phyloP scores from a whole-genome alignment of 495 filamentous ascomycete species.

The Talaromyces proteolyticus region DNA sequence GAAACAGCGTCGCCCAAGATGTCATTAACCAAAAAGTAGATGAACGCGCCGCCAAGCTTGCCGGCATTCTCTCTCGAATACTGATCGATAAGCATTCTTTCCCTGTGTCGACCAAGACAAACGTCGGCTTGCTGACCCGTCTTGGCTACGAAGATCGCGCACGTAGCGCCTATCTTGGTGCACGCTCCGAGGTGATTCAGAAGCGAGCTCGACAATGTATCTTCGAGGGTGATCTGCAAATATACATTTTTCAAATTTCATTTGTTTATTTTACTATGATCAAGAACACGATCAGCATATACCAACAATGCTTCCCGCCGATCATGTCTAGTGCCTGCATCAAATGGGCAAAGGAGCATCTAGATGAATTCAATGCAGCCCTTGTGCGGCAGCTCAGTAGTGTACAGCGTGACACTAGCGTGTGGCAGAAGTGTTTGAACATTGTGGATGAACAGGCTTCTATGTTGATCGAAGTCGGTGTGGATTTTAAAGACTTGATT shows the following conservation, averaged over 20 bases:
- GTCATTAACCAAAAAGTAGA: constrained; percentile 86
- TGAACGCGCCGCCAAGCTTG: constrained; percentile 75
- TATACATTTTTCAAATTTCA: constrained; percentile 94
- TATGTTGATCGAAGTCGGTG: constrained; percentile 75
- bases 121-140: constrained; percentile 75
- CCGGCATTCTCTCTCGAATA: constrained; percentile 64
- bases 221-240: constrained; percentile 85
- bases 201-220: constrained; percentile 84
- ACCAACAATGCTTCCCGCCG: constrained; percentile 82
- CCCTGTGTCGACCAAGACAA: constrained; percentile 60
- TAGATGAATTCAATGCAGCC: constrained; percentile 82
- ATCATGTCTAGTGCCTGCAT: constrained; percentile 87
- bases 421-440: constrained; percentile 80
- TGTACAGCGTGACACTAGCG: constrained; percentile 57
- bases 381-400: constrained; percentile 79
- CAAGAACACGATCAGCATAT: constrained; percentile 81
- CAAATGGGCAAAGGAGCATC: constrained; percentile 90
- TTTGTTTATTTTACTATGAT: constrained; percentile 95
- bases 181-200: constrained; percentile 66
- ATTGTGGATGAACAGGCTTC: constrained; percentile 73
- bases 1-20: constrained; percentile 78
- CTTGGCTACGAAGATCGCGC: constrained; percentile 89
- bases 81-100: constrained; percentile 69
- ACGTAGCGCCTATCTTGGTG: constrained; percentile 76
- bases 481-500: constrained; percentile 81